Evolutionary conservation across 2,329 filamentous ascomycete genomes (phyloP).

Genomic region (Helotiales sp.): DNA sequence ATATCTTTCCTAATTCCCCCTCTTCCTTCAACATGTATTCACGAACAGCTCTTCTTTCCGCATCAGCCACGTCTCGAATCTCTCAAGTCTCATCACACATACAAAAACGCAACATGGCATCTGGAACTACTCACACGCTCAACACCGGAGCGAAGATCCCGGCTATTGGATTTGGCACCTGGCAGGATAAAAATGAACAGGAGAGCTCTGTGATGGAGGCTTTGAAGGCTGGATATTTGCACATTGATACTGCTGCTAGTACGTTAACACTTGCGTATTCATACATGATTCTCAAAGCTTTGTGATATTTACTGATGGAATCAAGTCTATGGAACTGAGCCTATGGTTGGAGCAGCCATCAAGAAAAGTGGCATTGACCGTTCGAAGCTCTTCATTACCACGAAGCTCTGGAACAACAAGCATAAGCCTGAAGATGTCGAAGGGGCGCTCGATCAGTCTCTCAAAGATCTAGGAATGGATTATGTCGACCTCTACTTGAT

Average conservation of each 20-base stretch:
- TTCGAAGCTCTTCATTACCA: slow-evolving; percentile 55
- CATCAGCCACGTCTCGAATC: slow-evolving; percentile 25
- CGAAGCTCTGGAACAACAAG: slow-evolving; percentile 63
- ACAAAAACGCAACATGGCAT: slow-evolving; percentile 32
- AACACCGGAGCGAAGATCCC: slow-evolving; percentile 50
- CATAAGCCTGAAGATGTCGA: slow-evolving; percentile 45
- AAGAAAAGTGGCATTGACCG: slow-evolving; percentile 47
- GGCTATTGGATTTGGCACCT: slow-evolving; percentile 50
- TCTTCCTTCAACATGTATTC: slow-evolving; percentile 27
- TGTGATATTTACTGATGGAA: not conserved
- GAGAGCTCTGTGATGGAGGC: slow-evolving; percentile 52
- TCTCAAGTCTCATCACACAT: slow-evolving; percentile 31
- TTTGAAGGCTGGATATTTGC: slow-evolving; percentile 44
- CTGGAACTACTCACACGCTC: slow-evolving; percentile 44
- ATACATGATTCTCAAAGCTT: not conserved
- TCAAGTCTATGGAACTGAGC: slow-evolving; percentile 49
- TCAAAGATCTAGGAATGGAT: slow-evolving; percentile 46
- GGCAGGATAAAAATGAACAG: slow-evolving; percentile 50
- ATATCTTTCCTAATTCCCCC: not conserved
- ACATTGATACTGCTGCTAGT: slow-evolving; percentile 54
- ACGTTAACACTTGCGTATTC: slow-evolving; percentile 18
- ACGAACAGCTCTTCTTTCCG: slow-evolving; percentile 21
- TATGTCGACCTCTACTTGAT: slow-evolving; percentile 49
- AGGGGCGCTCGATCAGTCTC: slow-evolving; percentile 42
- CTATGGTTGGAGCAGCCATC: slow-evolving; percentile 51